Base-by-base conservation (phyloP, 768 basidiomycete genomes). In the Nidula microcarpa region DNA sequence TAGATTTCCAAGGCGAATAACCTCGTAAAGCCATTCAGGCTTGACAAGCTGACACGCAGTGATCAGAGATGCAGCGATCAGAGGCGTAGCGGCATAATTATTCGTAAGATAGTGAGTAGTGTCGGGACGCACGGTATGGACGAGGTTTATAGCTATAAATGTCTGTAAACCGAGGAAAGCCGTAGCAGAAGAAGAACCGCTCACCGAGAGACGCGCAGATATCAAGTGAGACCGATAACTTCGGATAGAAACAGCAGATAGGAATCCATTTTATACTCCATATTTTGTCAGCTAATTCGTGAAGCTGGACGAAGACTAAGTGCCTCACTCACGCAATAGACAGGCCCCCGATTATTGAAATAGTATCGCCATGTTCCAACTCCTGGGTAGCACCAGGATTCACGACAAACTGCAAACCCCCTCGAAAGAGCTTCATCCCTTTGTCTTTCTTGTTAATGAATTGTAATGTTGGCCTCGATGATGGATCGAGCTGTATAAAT, bases 71-170 rank as follows among this genome's bases (percentile, higher is more conserved):
- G 77, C 68, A 0, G 81, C 82, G 18, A 84, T 70, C 0, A 73
- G 55, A 0, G 82, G 67, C 6, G 73, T 78, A n/a, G 82, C 70
- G 4, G 73, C 62, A 52, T 78, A 81, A 17, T 74, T 75, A 4
- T 81, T 58, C 3, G 75, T 74, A 49, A 91, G 73, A 62, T 90
- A 85, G 56, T 91, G 87, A 0, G 87, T 90, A 13, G 82, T 72
- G 17, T 76, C 69, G 0, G 72, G 59, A 39, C 69, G 65, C 0
- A 74, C 74, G 2, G 69, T 74, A 23, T 76, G 71, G 0, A 81
- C 70, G 17, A 87, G 54, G 47, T 81, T 77, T 43, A 91, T 73
- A 1, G 87, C 89, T 85, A 62, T 0, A 30, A 30, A 30, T 30
- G 23, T 30, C 23, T 30, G 23, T 30, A 30, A 30, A 30, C 3